These are phyloP conservation scores for Gastrolobium bilobum DNA, from an alignment of 306 rosid genomes.

Conservation along the genomic window DNA sequence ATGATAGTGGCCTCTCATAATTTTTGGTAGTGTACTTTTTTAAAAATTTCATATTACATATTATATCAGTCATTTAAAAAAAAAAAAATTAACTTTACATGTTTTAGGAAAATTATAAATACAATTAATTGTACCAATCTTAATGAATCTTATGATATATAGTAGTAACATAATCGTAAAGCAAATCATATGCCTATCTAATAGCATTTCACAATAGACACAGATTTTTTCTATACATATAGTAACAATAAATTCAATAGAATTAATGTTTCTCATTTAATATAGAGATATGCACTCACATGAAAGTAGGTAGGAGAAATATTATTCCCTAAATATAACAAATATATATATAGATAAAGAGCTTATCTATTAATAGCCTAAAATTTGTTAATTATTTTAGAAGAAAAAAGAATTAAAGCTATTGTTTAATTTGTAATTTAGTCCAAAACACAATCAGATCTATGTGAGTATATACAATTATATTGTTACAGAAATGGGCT, in stretches of 20 bases:
- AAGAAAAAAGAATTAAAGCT: not conserved
- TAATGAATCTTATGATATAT: not conserved
- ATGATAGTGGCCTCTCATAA: not conserved
- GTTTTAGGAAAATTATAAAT: not conserved
- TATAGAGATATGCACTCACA: too few species aligned
- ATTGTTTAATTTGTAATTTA: slow-evolving; percentile 12
- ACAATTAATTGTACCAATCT: not conserved
- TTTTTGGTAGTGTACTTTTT: not conserved
- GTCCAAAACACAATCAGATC: slow-evolving; percentile 7
- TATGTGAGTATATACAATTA: slow-evolving; percentile 8
- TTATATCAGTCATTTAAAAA: not conserved
- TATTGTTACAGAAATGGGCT: slow-evolving; percentile 1
- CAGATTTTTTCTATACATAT: not conserved
- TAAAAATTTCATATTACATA: not conserved
- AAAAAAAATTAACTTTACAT: not conserved
- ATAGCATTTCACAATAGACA: not conserved
- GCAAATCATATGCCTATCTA: not conserved
- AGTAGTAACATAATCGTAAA: not conserved
- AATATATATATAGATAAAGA: not conserved
- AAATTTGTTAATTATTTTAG: slow-evolving; percentile 21
- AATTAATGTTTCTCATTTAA: not conserved
- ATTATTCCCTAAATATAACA: not conserved
- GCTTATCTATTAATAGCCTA: slow-evolving; percentile 18
- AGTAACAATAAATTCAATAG: not conserved
- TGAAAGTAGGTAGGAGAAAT: too few species aligned